Conservation (phyloP, 768 basidiomycete genomes). For the Tylopilus sp. region DNA sequence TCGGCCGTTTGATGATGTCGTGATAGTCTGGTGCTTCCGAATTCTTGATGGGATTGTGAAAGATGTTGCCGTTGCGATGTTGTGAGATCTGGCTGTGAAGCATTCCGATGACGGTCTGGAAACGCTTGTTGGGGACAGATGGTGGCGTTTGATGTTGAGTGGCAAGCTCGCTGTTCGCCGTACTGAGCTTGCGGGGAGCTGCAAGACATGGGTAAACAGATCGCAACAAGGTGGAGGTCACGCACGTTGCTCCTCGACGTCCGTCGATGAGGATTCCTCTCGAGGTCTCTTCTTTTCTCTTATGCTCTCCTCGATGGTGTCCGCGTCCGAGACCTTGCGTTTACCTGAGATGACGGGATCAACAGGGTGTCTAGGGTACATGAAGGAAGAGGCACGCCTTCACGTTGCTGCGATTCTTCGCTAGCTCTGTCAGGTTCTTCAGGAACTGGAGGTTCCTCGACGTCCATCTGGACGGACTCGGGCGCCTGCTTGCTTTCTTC, state of each 20-base stretch:
- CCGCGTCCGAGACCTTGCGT: slow-evolving; percentile 25
- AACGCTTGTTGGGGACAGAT: slow-evolving; percentile 54
- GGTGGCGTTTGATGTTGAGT: slow-evolving; percentile 19
- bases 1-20: slow-evolving; percentile 90
- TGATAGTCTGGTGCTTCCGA: slow-evolving; percentile 90
- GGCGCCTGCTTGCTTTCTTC: not conserved
- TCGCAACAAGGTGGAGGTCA: not conserved
- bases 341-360: slow-evolving; percentile 17
- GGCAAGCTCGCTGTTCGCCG: slow-evolving; percentile 14
- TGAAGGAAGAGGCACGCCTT: slow-evolving; percentile 12
- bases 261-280: slow-evolving; percentile 20
- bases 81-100: slow-evolving; percentile 79
- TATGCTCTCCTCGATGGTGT: slow-evolving; percentile 19
- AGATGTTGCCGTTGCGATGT: slow-evolving; percentile 86
- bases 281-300: slow-evolving; percentile 30
- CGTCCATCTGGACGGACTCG: slow-evolving; percentile 9
- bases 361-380: not conserved
- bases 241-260: slow-evolving; percentile 46
- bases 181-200: slow-evolving; percentile 22
- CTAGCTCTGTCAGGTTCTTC: slow-evolving; percentile 9
- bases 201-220: slow-evolving; percentile 1
- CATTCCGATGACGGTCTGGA: slow-evolving; percentile 78
- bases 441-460: slow-evolving; percentile 9
- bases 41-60: slow-evolving; percentile 85
- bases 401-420: slow-evolving; percentile 15